Evolutionary conservation across 345 rosid species (phyloP).

Genomic region (Firmiana major): DNA sequence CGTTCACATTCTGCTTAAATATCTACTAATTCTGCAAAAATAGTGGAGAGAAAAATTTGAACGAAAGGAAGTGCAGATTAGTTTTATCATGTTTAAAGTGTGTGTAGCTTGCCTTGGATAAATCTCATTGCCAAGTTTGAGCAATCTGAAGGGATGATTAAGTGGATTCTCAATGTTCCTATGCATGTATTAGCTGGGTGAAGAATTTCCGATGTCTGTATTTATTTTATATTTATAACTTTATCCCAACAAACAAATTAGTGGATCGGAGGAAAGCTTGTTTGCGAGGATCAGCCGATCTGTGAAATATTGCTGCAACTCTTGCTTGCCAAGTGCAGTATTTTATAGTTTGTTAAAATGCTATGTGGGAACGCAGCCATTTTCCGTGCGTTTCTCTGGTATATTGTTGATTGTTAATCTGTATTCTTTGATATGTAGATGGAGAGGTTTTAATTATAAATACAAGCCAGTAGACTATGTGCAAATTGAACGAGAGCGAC

Average conservation of each 20-base stretch:
- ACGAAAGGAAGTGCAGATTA: not conserved
- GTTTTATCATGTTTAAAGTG: not conserved
- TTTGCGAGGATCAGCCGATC: not conserved
- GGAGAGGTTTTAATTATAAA: slow-evolving; percentile 66
- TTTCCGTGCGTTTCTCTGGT: not conserved
- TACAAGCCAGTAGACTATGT: slow-evolving; percentile 63
- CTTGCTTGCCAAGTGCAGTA: not conserved
- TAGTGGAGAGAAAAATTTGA: not conserved
- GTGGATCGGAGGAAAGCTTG: not conserved
- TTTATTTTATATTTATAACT: not conserved
- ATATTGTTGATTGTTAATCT: not conserved
- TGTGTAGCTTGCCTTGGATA: not conserved
- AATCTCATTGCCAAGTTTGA: not conserved
- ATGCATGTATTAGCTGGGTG: not conserved
- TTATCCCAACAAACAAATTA: not conserved
- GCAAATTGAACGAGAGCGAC: slow-evolving; percentile 54
- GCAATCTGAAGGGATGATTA: not conserved
- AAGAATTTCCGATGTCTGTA: not conserved
- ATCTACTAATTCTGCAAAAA: not conserved
- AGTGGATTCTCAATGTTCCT: not conserved
- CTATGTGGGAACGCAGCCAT: not conserved
- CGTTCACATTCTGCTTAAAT: not conserved
- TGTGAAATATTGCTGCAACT: not conserved
- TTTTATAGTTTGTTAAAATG: not conserved
- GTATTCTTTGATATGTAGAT: slow-evolving; percentile 35